Evolutionary conservation across 2,329 filamentous ascomycete genomes (phyloP), one percentile per base, ranked within the genome.

Genomic region (Aureobasidium melanogenum): DNA sequence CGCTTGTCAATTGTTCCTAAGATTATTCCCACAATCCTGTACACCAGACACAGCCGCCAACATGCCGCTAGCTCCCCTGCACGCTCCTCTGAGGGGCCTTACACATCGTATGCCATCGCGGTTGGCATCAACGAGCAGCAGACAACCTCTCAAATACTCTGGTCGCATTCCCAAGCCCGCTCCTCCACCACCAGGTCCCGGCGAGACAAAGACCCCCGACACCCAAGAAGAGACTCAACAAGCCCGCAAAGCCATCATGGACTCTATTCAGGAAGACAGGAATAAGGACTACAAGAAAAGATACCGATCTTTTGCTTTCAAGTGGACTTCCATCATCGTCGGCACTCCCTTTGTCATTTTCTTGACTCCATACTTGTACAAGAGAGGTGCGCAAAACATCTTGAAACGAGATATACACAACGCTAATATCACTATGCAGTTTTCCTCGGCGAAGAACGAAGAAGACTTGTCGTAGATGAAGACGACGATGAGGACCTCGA

Each of bases 401-500:
- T 10, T 24, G 9, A n/a, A 15, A 30, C 10, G 1, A 47, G 5
- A 19, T 24, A 32, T 22, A 30, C 10, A 34, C 34, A 60, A n/a
- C 14, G 8, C 47, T 54, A 7, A 59, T 26, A 39, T 41, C 24
- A 30, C 41, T 46, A 46, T 60, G 22, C 41, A 61, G 59, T 61
- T 5, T 39, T 61, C 32, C 8, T 55, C 5, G 59, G 59, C 6
- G 39, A 61, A 46, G 32, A 61, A 15, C n/a, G 59, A 19, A 61
- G 52, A 15, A 54, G 39, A 19, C 48, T 61, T 15, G n/a, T 55
- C 1, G 12, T n/a, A 10, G 44, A 47, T 7, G 38, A 47, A 12
- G 48, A 46, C 15, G 48, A 52, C n/a, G 48, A 55, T 5, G 48
- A 52, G n/a, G 36, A 60, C 28, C 17, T 38, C 36, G 38, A 60